These are phyloP conservation scores for Schoenoplectus triqueter DNA, from an alignment of 202 grass and related monocot species.

Conservation along the genomic window DNA sequence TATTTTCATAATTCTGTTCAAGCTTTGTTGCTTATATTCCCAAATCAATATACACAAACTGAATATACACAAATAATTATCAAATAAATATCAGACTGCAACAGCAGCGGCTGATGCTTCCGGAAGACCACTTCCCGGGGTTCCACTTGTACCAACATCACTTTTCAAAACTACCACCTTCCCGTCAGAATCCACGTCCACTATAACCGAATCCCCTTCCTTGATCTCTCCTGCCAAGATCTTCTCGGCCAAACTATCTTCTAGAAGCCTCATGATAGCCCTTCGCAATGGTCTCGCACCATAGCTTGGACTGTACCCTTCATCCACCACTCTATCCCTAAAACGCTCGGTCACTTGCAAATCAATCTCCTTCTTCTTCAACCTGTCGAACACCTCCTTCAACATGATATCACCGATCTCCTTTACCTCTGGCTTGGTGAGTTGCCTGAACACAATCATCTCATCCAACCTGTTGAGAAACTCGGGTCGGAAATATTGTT, in stretches of 20 bases:
- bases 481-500: conserved; percentile 86
- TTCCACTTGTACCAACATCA: conserved; percentile 23
- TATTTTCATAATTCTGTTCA: conserved; percentile 6
- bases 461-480: conserved; percentile 82
- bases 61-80: background rate
- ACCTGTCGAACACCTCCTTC: conserved; percentile 64
- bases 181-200: conserved; percentile 68
- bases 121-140: conserved; percentile 36
- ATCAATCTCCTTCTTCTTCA: conserved; percentile 73
- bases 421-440: conserved; percentile 78
- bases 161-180: conserved; percentile 66
- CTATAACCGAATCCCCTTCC: conserved; percentile 72
- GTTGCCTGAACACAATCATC: conserved; percentile 92
- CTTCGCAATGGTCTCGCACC: conserved; percentile 70
- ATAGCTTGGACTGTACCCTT: conserved; percentile 81
- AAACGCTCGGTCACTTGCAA: conserved; percentile 80
- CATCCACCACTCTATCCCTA: conserved; percentile 74
- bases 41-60: conserved; percentile 27
- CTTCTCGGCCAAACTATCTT: conserved; percentile 82
- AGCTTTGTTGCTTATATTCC: background rate
- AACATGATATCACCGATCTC: conserved; percentile 84
- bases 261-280: conserved; percentile 81
- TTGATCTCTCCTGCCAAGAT: conserved; percentile 66
- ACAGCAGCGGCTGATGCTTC: conserved; percentile 49
- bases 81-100: conserved; percentile 20